Evolutionary conservation across 179 eudicot genomes (phyloP).

Genomic region (Camellia oleifera): DNA sequence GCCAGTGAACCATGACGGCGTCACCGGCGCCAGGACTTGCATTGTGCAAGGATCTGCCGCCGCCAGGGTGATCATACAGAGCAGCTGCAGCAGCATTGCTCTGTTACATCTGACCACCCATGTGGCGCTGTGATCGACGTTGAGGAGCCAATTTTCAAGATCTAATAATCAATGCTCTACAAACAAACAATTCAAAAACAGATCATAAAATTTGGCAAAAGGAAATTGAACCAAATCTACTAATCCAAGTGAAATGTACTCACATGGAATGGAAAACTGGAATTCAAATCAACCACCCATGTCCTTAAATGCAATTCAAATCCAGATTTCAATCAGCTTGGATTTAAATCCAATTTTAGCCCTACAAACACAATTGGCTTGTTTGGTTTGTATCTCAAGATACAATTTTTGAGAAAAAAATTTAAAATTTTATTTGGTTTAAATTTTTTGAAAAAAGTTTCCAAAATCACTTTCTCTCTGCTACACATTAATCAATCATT

Average conservation of each 20-base stretch:
- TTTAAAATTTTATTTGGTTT: too few relatives aligned
- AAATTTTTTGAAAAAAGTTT: too few relatives aligned
- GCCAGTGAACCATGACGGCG: conserved; percentile 84
- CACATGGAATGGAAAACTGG: conserved; percentile 35
- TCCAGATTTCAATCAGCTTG: background rate
- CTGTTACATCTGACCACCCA: conserved; percentile 99
- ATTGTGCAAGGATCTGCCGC: conserved; percentile 24
- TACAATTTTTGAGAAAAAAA: too few relatives aligned
- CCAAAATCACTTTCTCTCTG: too few relatives aligned
- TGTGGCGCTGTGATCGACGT: conserved; percentile 98
- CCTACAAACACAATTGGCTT: background rate
- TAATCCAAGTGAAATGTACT: conserved; percentile 21
- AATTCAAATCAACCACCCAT: conserved; percentile 35
- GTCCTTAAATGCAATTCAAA: conserved; percentile 4
- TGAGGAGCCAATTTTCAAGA: conserved; percentile 94
- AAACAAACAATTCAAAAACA: conserved; percentile 13
- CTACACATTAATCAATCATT: too few relatives aligned
- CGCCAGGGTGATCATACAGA: conserved; percentile 81
- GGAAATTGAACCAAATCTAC: background rate
- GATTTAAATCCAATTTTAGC: background rate
- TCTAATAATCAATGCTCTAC: conserved; percentile 48
- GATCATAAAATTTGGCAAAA: background rate
- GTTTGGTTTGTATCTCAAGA: too few relatives aligned
- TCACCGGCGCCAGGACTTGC: conserved; percentile 48
- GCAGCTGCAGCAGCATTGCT: conserved; percentile 88